Base-by-base conservation (phyloP, 2,329 filamentous ascomycete species). In the Dactylonectria macrodidyma region DNA sequence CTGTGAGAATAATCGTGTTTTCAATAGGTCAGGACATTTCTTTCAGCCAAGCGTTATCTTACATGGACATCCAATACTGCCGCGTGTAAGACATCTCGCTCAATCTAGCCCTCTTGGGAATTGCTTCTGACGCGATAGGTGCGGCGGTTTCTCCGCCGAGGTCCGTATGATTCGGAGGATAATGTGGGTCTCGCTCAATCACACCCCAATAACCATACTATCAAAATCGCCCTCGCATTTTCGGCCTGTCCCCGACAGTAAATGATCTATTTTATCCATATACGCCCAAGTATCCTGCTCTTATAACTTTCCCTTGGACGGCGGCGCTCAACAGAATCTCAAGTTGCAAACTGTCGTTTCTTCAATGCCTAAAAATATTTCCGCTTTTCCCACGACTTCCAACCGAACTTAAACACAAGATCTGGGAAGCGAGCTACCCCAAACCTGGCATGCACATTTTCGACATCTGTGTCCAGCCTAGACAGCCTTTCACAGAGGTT, bases 71-170 rank as follows among this genome's bases (percentile, higher is more conserved):
- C 12, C 51, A 55, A 36, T 36, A 10, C 33, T 38, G 16, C 34
- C 7, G 4, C 10, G 22, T n/a, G 51, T 55, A 55, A 55, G 33
- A 55, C 51, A 41, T 55, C 51, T 55, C 51, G 51, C 51, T 10
- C 30, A 55, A 55, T 55, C 30, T 22, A 55, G 38, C 51, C 33
- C 14, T 38, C n/a, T 55, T 55, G 7, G 51, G 30, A 30, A 36
- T 55, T 36, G 51, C 51, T 7, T 10, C 47, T 55, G 33, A 36
- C 30, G 12, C 22, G 33, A 38, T 55, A n/a, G 51, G 33, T 22
- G 30, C 51, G 51, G 51, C 51, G 51, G 38, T 55, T 55, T 55
- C n/a, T 55, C 51, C 51, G 51, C 51, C 51, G 51, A 55, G 30
- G 16, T 9, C n/a, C 16, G 2, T 22, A 12, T 51, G 11, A 51